Conservation (phyloP, 2,329 filamentous ascomycete species). For the Epichloe scottii region DNA sequence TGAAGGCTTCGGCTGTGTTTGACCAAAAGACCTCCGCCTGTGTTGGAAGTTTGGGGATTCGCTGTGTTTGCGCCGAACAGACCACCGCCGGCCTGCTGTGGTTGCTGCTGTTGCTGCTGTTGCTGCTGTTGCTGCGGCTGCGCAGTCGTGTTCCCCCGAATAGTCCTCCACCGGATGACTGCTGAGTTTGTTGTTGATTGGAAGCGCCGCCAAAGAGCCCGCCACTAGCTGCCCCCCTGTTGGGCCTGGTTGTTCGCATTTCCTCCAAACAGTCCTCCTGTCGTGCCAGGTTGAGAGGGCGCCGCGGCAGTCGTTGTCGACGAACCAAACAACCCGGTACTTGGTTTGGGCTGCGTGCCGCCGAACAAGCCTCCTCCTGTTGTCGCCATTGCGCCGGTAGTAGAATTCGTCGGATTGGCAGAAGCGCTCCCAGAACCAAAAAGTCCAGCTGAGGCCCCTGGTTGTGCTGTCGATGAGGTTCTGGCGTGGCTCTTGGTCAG, state of each 20-base stretch:
- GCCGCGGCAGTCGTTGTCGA: constrained; percentile 13
- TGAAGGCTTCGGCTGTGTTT: constrained; percentile 21
- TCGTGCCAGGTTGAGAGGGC: constrained; percentile 8
- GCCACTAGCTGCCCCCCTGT: neutral
- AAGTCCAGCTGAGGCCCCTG: constrained; percentile 23
- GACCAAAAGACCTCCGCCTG: constrained; percentile 17
- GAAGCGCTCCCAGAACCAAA: constrained; percentile 21
- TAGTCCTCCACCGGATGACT: constrained; percentile 15
- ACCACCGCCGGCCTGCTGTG: constrained; percentile 16
- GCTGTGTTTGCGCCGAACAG: constrained; percentile 16
- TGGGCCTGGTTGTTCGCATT: constrained; percentile 9
- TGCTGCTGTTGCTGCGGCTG: constrained; percentile 15
- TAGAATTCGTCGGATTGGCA: constrained; percentile 15
- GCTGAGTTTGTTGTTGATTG: constrained; percentile 15
- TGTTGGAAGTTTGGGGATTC: constrained; percentile 9
- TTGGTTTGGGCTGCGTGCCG: constrained; percentile 14
- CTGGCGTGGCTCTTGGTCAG: constrained; percentile 9
- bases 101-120: constrained; percentile 10
- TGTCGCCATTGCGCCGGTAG: constrained; percentile 22
- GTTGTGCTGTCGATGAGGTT: constrained; percentile 16
- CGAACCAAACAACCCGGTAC: constrained; percentile 19
- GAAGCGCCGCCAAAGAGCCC: constrained; percentile 3
- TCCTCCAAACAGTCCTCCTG: constrained; percentile 17
- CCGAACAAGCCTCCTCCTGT: constrained; percentile 27
- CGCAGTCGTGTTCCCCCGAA: constrained; percentile 18